These are phyloP conservation scores for Phoma sp. DNA, from an alignment of 2,329 filamentous ascomycete species.

Conservation along the genomic window DNA sequence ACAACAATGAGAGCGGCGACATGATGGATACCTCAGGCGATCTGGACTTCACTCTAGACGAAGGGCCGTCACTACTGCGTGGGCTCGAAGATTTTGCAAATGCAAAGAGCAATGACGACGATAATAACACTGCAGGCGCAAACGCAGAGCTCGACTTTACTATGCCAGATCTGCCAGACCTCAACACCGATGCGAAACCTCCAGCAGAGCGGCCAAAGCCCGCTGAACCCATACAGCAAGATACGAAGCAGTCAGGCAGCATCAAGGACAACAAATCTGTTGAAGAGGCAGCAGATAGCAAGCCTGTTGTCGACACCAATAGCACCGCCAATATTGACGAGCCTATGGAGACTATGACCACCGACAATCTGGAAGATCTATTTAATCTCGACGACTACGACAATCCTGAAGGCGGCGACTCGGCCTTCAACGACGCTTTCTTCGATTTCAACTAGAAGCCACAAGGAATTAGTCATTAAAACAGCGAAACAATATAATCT, in stretches of 20 bases:
- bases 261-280: conserved; percentile 7
- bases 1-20: conserved; percentile 24
- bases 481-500: neutral
- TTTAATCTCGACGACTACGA: conserved; percentile 45
- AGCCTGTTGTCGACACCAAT: conserved; percentile 4
- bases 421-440: conserved; percentile 49
- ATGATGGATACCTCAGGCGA: conserved; percentile 37
- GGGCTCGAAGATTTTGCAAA: conserved; percentile 49
- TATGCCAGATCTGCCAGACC: conserved; percentile 40
- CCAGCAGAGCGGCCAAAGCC: conserved; percentile 9
- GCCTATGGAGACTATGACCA: conserved; percentile 37
- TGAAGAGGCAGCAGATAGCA: conserved; percentile 2
- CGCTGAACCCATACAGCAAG: conserved; percentile 13
- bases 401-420: conserved; percentile 34
- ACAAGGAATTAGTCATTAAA: neutral
- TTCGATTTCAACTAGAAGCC: conserved; percentile 40
- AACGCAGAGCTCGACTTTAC: conserved; percentile 39
- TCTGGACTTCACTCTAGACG: conserved; percentile 43
- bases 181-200: conserved; percentile 20
- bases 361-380: conserved; percentile 43
- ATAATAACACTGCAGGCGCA: conserved; percentile 13
- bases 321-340: conserved; percentile 22
- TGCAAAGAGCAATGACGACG: conserved; percentile 34
- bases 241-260: neutral
- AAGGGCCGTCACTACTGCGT: conserved; percentile 38